Base-by-base conservation (phyloP, 495 filamentous ascomycete genomes). In the Penicillium crystallinum region DNA sequence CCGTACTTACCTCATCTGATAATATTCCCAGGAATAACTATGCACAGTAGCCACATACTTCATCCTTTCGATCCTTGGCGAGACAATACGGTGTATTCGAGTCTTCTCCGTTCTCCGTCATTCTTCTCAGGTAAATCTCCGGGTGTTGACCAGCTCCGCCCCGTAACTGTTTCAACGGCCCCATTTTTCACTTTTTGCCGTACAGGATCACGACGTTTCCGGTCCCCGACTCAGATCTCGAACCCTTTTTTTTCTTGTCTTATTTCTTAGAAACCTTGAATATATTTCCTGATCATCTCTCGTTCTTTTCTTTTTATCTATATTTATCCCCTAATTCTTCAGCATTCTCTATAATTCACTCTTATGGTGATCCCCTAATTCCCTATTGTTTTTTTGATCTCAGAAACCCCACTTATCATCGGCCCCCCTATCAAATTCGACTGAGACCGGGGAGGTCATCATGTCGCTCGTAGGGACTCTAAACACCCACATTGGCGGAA, bases 381-480 rank as follows among this genome's bases (percentile, higher is more conserved):
- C 19, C 48, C 25, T 54, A 41, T n/a, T 40, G 49, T 52, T 44
- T 44, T 29, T 52, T 43, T 14, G 19, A 21, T 39, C 19, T n/a
- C n/a, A n/a, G n/a, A 29, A 6, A 42, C 21, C 41, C 40, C 39
- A 23, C 44, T 29, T 43, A 33, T 31, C 6, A 9, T 53, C 21
- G 21, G 37, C 22, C 12, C 17, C 30, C 27, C 29, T 47, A 21
- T 21, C 23, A 30, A n/a, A 48, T 39, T 25, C 17, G 25, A 52
- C 46, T 45, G 23, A 55, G 44, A 45, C 39, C 15, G 34, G 23
- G 42, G 49, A 53, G 49, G 50, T 43, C 56, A 61, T 46, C 56
- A 74, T 75, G 71, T 73, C 69, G 50, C 61, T 73, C 27, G 43
- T 73, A 38, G 70, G 70, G 59, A 71, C 65, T 2, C 46, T 75